phyloP scores from a whole-genome alignment of 352 stramenopile genomes.

The Phytophthora brassicae region DNA sequence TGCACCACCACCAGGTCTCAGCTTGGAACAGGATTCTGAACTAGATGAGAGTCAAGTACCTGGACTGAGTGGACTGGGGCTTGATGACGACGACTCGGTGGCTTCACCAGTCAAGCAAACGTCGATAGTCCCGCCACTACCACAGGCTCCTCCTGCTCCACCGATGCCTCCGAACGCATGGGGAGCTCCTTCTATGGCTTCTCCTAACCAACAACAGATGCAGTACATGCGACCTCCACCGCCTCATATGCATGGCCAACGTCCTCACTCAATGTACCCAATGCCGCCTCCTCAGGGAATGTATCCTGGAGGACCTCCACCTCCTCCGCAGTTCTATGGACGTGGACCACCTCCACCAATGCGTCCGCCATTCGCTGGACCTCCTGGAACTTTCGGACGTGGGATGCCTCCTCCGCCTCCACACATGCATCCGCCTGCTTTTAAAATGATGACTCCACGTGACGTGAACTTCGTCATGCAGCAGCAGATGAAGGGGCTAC shows the following conservation, averaged over 20 bases:
- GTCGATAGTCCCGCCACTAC: conserved; percentile 30
- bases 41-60: conserved; percentile 71
- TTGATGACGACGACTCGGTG: conserved; percentile 68
- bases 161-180: conserved; percentile 38
- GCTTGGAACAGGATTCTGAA: conserved; percentile 47
- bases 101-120: conserved; percentile 18
- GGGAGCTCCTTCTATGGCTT: conserved; percentile 26
- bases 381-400: conserved; percentile 21
- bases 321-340: conserved; percentile 25
- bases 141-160: conserved; percentile 28
- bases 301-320: conserved; percentile 28
- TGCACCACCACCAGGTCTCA: conserved; percentile 20
- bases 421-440: conserved; percentile 47
- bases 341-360: conserved; percentile 29
- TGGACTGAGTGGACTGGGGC: conserved; percentile 57
- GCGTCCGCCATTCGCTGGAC: conserved; percentile 29
- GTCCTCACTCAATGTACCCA: conserved; percentile 33
- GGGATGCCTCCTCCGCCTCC: conserved; percentile 28
- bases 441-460: conserved; percentile 87
- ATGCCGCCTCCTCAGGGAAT: conserved; percentile 42
- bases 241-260: conserved; percentile 39
- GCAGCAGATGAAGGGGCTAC: conserved; percentile 85
- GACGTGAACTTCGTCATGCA: conserved; percentile 87
- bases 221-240: conserved; percentile 26
- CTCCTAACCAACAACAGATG: conserved; percentile 33